These are phyloP conservation scores for Acanthochlamys bracteata DNA, from an alignment of 106 monocot genomes.

Conservation along the genomic window DNA sequence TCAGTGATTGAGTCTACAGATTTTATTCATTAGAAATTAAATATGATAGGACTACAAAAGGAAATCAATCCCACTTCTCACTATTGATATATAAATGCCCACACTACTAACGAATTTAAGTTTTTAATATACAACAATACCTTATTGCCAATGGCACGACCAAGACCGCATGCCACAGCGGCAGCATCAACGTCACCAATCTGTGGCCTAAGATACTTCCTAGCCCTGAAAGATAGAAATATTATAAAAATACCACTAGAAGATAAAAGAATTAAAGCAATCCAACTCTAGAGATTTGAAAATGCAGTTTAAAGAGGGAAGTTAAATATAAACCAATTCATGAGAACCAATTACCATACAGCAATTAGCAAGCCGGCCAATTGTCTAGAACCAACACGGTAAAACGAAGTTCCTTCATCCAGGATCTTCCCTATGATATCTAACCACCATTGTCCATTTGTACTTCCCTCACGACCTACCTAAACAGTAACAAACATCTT, in stretches of 20 bases:
- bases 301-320: neutral
- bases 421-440: slow-evolving; percentile 51
- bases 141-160: slow-evolving; percentile 44
- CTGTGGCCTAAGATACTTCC: slow-evolving; percentile 32
- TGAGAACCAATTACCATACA: slow-evolving; percentile 42
- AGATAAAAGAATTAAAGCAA: too few relatives aligned
- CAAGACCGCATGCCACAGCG: slow-evolving; percentile 48
- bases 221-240: slow-evolving; percentile 20
- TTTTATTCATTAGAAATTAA: too few relatives aligned
- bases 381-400: slow-evolving; percentile 76
- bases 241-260: neutral
- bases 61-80: too few relatives aligned
- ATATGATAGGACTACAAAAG: too few relatives aligned
- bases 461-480: slow-evolving; percentile 72
- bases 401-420: slow-evolving; percentile 55
- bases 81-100: too few relatives aligned
- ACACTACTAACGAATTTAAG: too few relatives aligned
- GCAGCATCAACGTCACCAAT: slow-evolving; percentile 58
- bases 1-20: too few relatives aligned
- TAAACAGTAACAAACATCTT: slow-evolving; percentile 29
- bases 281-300: too few relatives aligned
- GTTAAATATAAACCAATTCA: neutral
- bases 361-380: slow-evolving; percentile 57
- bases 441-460: slow-evolving; percentile 76
- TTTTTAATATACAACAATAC: too few relatives aligned